Percentiles rank a stretch among this genome's conserved stretches.
Evolutionary conservation across 2,329 filamentous ascomycete species (phyloP).

Genomic region (Colletotrichum magnum): DNA sequence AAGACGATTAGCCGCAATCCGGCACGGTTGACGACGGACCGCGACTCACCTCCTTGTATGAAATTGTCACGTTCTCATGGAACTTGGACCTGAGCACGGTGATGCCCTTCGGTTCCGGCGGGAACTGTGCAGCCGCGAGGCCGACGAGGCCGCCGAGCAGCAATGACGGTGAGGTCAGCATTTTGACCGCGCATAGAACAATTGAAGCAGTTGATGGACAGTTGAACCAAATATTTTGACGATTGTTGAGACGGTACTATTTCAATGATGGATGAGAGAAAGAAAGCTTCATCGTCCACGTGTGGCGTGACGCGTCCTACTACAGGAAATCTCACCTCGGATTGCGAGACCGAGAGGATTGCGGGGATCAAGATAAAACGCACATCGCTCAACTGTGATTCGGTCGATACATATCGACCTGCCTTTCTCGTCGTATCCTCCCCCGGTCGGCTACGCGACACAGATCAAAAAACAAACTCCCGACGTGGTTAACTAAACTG

Average conservation of each 20-base stretch:
- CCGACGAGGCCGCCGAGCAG: constrained; percentile 43
- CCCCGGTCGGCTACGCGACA: constrained; percentile 11
- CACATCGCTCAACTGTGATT: constrained; percentile 7
- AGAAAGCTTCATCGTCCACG: neutral
- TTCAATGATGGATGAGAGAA: too few relatives aligned
- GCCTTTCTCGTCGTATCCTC: constrained; percentile 21
- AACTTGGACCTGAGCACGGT: constrained; percentile 71
- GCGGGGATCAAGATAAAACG: constrained; percentile 5
- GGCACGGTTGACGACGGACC: neutral
- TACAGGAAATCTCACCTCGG: neutral
- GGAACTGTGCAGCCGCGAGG: constrained; percentile 48
- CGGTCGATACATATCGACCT: constrained; percentile 18
- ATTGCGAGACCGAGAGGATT: constrained; percentile 1
- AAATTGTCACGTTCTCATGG: constrained; percentile 71
- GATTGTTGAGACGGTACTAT: too few relatives aligned
- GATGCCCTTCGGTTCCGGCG: constrained; percentile 49
- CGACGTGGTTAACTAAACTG: neutral
- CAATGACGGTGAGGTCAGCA: constrained; percentile 18
- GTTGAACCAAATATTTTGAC: too few relatives aligned
- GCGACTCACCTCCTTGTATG: constrained; percentile 67
- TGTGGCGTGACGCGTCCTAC: constrained; percentile 11
- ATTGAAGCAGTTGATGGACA: too few relatives aligned
- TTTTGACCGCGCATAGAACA: neutral
- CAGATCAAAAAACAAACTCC: neutral
- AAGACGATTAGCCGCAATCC: neutral